A percentile compares a stretch with the other conserved stretches of the same genome.
Evolutionary conservation across 1,139 yeast genomes (phyloP).

Genomic region (Candida smagusa): DNA sequence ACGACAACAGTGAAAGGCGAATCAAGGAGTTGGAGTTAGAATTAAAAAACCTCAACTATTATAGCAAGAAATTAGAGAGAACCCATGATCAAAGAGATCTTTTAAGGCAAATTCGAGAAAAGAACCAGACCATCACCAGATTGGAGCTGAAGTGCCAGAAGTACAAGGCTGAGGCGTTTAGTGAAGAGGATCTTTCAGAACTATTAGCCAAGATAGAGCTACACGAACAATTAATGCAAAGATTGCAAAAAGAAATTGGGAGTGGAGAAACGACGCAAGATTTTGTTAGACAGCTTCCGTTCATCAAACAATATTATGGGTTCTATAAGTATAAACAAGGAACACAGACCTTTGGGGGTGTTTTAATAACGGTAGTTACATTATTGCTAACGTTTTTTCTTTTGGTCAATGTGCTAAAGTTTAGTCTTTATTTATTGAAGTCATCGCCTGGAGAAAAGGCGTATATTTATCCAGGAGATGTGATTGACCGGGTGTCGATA

Average conservation of each 20-base stretch:
- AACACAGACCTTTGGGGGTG: slow-evolving; percentile 18
- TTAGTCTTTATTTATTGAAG: slow-evolving; percentile 11
- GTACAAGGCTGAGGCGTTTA: slow-evolving; percentile 16
- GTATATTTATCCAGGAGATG: slow-evolving; percentile 16
- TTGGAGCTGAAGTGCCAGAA: slow-evolving; percentile 23
- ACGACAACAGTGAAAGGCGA: neutral
- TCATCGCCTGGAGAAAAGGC: slow-evolving; percentile 3
- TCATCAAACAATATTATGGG: slow-evolving; percentile 30
- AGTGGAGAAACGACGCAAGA: slow-evolving; percentile 5
- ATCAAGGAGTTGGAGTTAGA: slow-evolving; percentile 20
- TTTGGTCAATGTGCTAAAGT: slow-evolving; percentile 17
- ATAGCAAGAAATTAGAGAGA: slow-evolving; percentile 20
- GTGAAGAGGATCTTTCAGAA: slow-evolving; percentile 14
- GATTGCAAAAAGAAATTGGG: slow-evolving; percentile 19
- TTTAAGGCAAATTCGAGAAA: slow-evolving; percentile 10
- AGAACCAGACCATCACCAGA: slow-evolving; percentile 19
- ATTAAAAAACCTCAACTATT: slow-evolving; percentile 16
- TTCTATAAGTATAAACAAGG: slow-evolving; percentile 27
- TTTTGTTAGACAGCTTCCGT: slow-evolving; percentile 27
- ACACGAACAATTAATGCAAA: slow-evolving; percentile 23
- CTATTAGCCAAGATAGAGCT: slow-evolving; percentile 16
- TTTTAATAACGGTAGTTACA: slow-evolving; percentile 21
- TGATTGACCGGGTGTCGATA: neutral
- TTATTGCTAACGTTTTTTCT: slow-evolving; percentile 22
- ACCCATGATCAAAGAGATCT: slow-evolving; percentile 4